Evolutionary conservation across 148 eudicot genomes (phyloP).

Genomic region (Rhododendron griersonianum): DNA sequence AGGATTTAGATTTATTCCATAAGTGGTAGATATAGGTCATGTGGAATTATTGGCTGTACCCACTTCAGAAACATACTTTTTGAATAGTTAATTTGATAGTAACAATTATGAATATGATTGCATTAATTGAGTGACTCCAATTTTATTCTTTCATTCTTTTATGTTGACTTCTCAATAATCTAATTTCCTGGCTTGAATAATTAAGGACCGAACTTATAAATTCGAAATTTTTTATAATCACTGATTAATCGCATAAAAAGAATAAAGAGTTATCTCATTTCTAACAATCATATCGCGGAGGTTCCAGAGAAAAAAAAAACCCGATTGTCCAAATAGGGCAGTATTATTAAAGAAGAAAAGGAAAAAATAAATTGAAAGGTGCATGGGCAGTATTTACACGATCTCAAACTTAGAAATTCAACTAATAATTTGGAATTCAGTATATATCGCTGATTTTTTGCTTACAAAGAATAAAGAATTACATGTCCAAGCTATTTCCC

Average conservation of each 20-base stretch:
- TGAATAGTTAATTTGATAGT: not conserved
- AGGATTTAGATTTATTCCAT: not conserved
- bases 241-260: not conserved
- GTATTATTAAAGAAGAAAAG: not conserved
- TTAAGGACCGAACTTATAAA: not conserved
- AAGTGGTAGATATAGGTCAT: not conserved
- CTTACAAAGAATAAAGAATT: not conserved
- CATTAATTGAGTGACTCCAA: not conserved
- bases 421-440: not conserved
- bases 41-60: not conserved
- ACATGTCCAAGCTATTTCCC: not conserved
- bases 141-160: no score
- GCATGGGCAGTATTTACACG: not conserved
- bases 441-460: not conserved
- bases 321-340: no score
- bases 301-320: not conserved
- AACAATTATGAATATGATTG: not conserved
- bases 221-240: not conserved
- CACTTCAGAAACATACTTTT: no score
- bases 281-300: not conserved
- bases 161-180: not conserved
- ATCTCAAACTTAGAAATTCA: not conserved
- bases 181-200: no score
- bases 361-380: not conserved
- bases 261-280: not conserved